These are phyloP conservation scores for Pseudogymnoascus sp. DNA, from an alignment of 2,329 filamentous ascomycete genomes.

Conservation along the genomic window DNA sequence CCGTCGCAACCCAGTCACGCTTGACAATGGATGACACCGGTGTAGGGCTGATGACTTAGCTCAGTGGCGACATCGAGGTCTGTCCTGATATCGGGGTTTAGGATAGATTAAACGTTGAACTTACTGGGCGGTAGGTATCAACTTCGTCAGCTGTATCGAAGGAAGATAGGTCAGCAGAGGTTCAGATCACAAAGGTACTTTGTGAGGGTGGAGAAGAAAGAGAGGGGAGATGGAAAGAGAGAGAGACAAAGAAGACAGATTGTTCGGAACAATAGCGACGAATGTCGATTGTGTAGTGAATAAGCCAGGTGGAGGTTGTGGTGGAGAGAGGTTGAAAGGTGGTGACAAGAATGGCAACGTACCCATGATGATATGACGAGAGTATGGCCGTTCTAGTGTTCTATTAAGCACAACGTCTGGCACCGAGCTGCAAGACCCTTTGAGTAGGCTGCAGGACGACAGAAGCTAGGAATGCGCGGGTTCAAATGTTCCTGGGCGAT, in stretches of 20 bases:
- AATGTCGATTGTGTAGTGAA: slow-evolving; percentile 5
- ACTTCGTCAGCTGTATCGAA: slow-evolving; percentile 44
- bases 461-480: slow-evolving; percentile 7
- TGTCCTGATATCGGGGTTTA: slow-evolving; percentile 13
- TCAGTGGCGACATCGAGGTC: not conserved
- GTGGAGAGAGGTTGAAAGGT: not conserved
- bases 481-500: slow-evolving; percentile 2
- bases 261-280: slow-evolving; percentile 1
- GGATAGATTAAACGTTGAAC: slow-evolving; percentile 14
- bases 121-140: slow-evolving; percentile 51
- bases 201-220: not conserved
- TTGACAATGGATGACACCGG: slow-evolving; percentile 8
- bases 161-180: not conserved
- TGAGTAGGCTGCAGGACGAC: slow-evolving; percentile 6
- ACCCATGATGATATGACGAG: slow-evolving; percentile 10
- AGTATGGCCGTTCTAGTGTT: not conserved
- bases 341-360: slow-evolving; percentile 7
- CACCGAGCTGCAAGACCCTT: slow-evolving; percentile 7
- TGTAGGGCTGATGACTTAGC: slow-evolving; percentile 9
- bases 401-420: slow-evolving; percentile 7
- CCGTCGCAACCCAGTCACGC: not conserved
- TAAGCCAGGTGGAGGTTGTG: not conserved
- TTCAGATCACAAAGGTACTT: not conserved
- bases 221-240: not conserved
- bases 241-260: slow-evolving; percentile 6